A percentile compares a stretch with the other conserved stretches of the same genome.
Evolutionary conservation across 2,329 filamentous ascomycete genomes (phyloP).

Genomic region (Colletotrichum magnum): DNA sequence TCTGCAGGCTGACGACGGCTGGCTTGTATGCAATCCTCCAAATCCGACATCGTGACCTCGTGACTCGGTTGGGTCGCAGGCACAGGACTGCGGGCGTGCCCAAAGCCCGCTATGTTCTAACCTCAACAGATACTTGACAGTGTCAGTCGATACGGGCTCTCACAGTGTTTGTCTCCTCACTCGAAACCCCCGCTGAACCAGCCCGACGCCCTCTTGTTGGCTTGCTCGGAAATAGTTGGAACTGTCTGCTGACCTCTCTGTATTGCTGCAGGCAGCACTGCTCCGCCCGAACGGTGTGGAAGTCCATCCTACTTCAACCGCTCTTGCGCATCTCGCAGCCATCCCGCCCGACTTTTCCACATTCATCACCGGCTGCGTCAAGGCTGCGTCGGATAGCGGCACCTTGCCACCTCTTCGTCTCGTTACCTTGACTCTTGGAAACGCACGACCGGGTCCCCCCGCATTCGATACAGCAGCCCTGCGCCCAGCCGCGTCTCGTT

Average conservation of each 20-base stretch:
- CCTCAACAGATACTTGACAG: conserved; percentile 12
- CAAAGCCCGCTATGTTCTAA: not conserved
- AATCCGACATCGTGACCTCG: conserved; percentile 9
- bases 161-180: conserved; percentile 32
- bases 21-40: too few species aligned
- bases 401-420: conserved; percentile 23
- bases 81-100: conserved; percentile 28
- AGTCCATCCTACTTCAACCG: conserved; percentile 4
- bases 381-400: conserved; percentile 18
- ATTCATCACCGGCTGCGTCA: conserved; percentile 10
- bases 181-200: not conserved
- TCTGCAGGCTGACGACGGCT: conserved; percentile 10
- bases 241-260: conserved; percentile 28
- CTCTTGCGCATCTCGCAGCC: conserved; percentile 21
- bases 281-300: conserved; percentile 9
- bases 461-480: conserved; percentile 10
- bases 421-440: not conserved
- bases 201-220: not conserved
- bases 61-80: conserved; percentile 2
- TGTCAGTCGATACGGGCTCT: conserved; percentile 8
- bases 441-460: conserved; percentile 10
- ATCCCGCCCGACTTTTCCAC: conserved; percentile 19
- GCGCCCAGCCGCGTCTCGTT: not conserved
- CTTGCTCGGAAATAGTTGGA: conserved; percentile 6
- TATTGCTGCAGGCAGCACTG: too few species aligned